phyloP scores from a whole-genome alignment of 2,329 filamentous ascomycete species.

The Orbilia javanica region DNA sequence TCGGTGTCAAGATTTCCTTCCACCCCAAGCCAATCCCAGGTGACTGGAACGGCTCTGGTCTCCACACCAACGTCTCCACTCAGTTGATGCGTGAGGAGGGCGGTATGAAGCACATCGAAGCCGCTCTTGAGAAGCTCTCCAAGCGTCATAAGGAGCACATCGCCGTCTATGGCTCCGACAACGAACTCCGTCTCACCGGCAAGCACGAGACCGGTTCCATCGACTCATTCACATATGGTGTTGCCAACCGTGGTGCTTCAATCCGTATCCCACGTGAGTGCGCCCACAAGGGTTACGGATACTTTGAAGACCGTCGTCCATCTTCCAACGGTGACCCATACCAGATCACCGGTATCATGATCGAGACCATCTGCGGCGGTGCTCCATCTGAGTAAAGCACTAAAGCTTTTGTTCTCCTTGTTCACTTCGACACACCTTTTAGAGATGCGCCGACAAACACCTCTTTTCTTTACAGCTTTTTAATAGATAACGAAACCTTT shows the following conservation, averaged over 20 bases:
- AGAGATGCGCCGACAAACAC: conserved; percentile 9
- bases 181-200: conserved; percentile 92
- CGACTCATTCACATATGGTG: conserved; percentile 91
- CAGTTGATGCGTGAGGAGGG: conserved; percentile 88
- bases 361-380: conserved; percentile 69
- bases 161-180: conserved; percentile 94
- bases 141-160: conserved; percentile 72
- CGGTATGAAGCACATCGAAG: conserved; percentile 95
- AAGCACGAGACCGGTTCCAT: conserved; percentile 93
- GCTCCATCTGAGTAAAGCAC: conserved; percentile 56
- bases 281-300: conserved; percentile 89
- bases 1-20: conserved; percentile 94
- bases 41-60: conserved; percentile 96
- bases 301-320: conserved; percentile 88
- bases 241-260: conserved; percentile 94
- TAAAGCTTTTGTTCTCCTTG: not conserved
- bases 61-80: conserved; percentile 94
- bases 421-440: conserved; percentile 21
- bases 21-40: conserved; percentile 95
- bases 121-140: conserved; percentile 72
- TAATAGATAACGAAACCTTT: conserved; percentile 55
- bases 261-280: conserved; percentile 90
- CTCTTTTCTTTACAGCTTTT: conserved; percentile 52
- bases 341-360: conserved; percentile 82
- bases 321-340: conserved; percentile 91